These are phyloP conservation scores for Penicillium mononematosum DNA, from an alignment of 495 filamentous ascomycete genomes.

Conservation along the genomic window DNA sequence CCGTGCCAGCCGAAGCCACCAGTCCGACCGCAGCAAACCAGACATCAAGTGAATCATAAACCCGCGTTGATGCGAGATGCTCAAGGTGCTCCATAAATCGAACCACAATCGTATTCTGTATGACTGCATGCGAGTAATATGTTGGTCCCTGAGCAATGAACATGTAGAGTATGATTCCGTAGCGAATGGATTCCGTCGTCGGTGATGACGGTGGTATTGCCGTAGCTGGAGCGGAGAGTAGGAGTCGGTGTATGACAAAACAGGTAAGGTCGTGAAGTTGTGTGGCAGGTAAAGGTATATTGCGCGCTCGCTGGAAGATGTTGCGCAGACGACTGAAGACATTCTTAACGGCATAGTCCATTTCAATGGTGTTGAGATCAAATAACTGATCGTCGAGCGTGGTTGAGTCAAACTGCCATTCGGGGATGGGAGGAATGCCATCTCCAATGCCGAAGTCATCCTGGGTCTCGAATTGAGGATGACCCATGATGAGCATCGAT, in stretches of 20 bases:
- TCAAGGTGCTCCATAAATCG: conserved; percentile 32
- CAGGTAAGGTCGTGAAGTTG: conserved; percentile 51
- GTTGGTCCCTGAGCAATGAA: conserved; percentile 50
- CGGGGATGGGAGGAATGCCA: conserved; percentile 43
- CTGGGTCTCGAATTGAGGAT: conserved; percentile 50
- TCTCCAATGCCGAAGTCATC: conserved; percentile 47
- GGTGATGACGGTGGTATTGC: conserved; percentile 17
- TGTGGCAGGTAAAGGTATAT: conserved; percentile 31
- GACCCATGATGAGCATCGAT: conserved; percentile 48
- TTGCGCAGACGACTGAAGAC: conserved; percentile 42
- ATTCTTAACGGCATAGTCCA: conserved; percentile 36
- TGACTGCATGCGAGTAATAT: conserved; percentile 48
- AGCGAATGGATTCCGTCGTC: conserved; percentile 45
- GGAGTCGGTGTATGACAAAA: conserved; percentile 48
- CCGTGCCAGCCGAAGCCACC: conserved; percentile 34
- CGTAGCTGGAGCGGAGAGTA: conserved; percentile 27
- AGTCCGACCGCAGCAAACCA: conserved; percentile 45
- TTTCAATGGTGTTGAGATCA: conserved; percentile 20
- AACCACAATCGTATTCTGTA: conserved; percentile 34
- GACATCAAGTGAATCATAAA: conserved; percentile 26
- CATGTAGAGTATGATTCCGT: conserved; percentile 48
- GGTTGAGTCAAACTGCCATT: conserved; percentile 40
- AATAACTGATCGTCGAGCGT: conserved; percentile 8
- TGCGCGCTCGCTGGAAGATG: conserved; percentile 33
- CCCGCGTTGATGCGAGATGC: conserved; percentile 14